Conservation (phyloP, 805 yeast genomes). For the Wickerhamiella occidentalis region DNA sequence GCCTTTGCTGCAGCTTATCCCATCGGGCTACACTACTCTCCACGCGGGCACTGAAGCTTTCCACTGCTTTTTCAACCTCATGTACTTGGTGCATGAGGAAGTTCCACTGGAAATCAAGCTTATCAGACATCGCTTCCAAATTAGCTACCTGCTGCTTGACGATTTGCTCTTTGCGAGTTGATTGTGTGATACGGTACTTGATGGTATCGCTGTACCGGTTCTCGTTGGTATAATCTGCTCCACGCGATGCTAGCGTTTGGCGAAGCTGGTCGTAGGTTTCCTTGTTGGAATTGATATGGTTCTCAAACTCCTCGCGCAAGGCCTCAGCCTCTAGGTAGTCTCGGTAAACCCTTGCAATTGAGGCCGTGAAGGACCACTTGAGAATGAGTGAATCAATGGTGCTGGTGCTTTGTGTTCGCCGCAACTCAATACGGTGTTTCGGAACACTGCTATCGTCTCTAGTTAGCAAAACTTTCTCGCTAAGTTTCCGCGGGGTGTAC, state of each 20-base stretch:
- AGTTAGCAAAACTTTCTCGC: conserved; percentile 1
- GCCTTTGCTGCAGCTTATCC: conserved; percentile 3
- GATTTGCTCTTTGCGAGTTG: conserved; percentile 20
- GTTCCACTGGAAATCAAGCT: conserved; percentile 51
- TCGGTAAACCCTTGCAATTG: conserved; percentile 15
- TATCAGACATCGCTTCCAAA: conserved; percentile 43
- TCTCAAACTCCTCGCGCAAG: conserved; percentile 13
- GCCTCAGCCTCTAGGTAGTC: conserved; percentile 16
- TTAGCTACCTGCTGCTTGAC: conserved; percentile 33
- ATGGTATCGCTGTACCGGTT: conserved; percentile 20
- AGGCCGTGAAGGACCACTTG: conserved; percentile 17
- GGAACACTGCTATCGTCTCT: conserved; percentile 5
- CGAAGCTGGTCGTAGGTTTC: conserved; percentile 12
- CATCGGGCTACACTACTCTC: conserved; percentile 27
- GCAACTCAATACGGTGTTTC: conserved; percentile 1
- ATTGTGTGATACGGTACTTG: conserved; percentile 20
- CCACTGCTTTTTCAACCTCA: conserved; percentile 53
- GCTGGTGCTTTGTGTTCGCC: conserved; percentile 18
- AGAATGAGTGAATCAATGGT: conserved; percentile 16
- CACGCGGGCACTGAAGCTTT: conserved; percentile 33
- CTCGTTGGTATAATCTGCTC: conserved; percentile 17
- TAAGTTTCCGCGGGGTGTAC: background rate
- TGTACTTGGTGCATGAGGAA: conserved; percentile 46
- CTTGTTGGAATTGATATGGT: conserved; percentile 14
- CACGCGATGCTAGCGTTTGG: conserved; percentile 16